Evolutionary conservation across 2,329 filamentous ascomycete genomes (phyloP), one percentile per base, ranked within the genome.

Genomic region (Intubia oerlemansii): DNA sequence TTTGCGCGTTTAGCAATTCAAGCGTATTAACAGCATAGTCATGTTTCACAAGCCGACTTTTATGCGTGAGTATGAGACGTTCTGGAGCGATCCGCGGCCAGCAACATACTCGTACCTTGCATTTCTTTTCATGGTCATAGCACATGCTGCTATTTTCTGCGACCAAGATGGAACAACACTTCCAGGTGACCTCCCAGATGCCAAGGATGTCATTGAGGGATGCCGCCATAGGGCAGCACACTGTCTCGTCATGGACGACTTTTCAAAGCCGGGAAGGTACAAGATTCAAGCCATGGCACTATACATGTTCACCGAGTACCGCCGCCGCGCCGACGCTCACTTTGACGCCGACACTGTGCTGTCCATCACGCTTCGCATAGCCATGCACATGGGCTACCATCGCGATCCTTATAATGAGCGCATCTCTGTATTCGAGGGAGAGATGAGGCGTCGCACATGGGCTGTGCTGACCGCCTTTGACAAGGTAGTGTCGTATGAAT

Each of bases 391-490:
- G 41, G 59, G 59, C 14, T 59, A 61, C 32, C 59, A 64, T 33
- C 53, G 59, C 7, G 58, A 63, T 25, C 49, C 56, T 4, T 44
- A 43, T 17, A 49, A 53, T 5, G 44, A 51, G 2, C 33, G 37
- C 11, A 45, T 62, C 19, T 50, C 51, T 1, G 50, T 55, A 0
- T 62, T 62, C 28, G 54, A 59, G 22, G 58, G 52, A 7, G 60
- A 65, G 43, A 58, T 64, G 47, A 51, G 59, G 12, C 49, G 60
- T 5, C 47, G 60, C n/a, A 44, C 51, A 4, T 65, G 60, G 57
- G 25, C 30, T 2, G 51, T 58, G 29, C 48, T 54, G 36, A 48
- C 54, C 11, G 53, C 58, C 35, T 46, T 54, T 12, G 60, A 65
- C 37, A 42, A 56, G 5, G 36, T 62, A 3, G 53, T 59, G 25